Conservation (phyloP, 345 rosid species). For the Linum usitatissimum region DNA sequence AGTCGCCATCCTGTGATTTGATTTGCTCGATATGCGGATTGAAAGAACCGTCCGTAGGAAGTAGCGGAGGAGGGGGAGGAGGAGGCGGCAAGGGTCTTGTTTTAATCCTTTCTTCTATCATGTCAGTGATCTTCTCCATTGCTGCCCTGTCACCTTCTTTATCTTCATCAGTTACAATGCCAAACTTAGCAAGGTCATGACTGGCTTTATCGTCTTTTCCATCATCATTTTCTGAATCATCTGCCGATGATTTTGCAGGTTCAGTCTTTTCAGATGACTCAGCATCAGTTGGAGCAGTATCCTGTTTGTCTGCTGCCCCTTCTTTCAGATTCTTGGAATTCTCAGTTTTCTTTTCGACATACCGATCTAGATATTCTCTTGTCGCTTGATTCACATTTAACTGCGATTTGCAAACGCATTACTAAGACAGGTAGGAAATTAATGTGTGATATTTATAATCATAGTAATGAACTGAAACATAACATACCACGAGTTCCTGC, state of each 20-base stretch:
- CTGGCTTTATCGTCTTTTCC: conserved; percentile 44
- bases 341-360: conserved; percentile 74
- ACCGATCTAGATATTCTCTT: conserved; percentile 62
- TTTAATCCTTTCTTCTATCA: conserved; percentile 79
- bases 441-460: not conserved
- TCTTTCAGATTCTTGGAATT: conserved; percentile 51
- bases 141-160: conserved; percentile 73
- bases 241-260: conserved; percentile 14
- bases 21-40: conserved; percentile 28
- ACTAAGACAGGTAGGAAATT: not conserved
- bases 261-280: conserved; percentile 11
- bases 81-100: conserved; percentile 18
- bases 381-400: conserved; percentile 89
- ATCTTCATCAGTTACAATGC: conserved; percentile 75
- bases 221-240: conserved; percentile 40
- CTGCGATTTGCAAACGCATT: conserved; percentile 21
- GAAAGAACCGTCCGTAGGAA: not conserved
- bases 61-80: conserved; percentile 1
- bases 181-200: conserved; percentile 52
- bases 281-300: conserved; percentile 22
- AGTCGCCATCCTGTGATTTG: conserved; percentile 58
- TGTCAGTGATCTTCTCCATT: conserved; percentile 47
- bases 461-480: not conserved
- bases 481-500: conserved; percentile 78
- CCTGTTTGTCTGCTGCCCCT: conserved; percentile 37